Evolutionary conservation across 1,139 yeast species (phyloP), one percentile per base, ranked within the genome.

Genomic region (Taiozyma onychis): DNA sequence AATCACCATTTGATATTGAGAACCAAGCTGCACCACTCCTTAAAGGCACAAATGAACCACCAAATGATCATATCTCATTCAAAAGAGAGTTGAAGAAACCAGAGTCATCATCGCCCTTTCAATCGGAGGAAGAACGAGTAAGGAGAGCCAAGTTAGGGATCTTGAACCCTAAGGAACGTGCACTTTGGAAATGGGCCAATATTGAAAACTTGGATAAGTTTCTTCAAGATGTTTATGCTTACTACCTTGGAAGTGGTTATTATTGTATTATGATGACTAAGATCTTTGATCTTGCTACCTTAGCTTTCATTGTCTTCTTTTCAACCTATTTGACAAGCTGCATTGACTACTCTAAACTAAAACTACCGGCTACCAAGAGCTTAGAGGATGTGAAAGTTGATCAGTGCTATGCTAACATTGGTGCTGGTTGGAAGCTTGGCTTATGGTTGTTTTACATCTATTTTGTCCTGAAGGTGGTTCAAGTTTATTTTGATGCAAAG

Each of bases 171-270:
- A 80, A 77, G 57, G 97, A 91, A 64, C 71, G 91, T 47, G 97
- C 98, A 0, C 72, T 88, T 43, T 93, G 97, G 87, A 77, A 88
- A 52, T 95, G 99, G 98, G 96, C 98, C 1, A 93, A 93, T 61
- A 89, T 93, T 35, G 88, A 88, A 57, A 91, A 93, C 65, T 76
- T 93, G 67, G 99, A 93, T 67, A 79, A 82, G 47, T 93, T 93
- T 60, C 72, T 93, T 30, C 80, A 81, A 50, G 96, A 91, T 58
- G 85, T 90, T 8, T 93, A 95, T 66, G 76, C 78, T 49, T 93
- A 90, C 65, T 95, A 87, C 63, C 71, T 87, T 43, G 96, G 95
- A 4, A 87, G 85, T 63, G 99, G 99, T 0, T 75, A 86, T 52
- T 74, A 77, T 47, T 88, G 96, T 64, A 89, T 93, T 37, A 67